Conservation (phyloP, 768 basidiomycete species). For the Suillus fuscotomentosus region DNA sequence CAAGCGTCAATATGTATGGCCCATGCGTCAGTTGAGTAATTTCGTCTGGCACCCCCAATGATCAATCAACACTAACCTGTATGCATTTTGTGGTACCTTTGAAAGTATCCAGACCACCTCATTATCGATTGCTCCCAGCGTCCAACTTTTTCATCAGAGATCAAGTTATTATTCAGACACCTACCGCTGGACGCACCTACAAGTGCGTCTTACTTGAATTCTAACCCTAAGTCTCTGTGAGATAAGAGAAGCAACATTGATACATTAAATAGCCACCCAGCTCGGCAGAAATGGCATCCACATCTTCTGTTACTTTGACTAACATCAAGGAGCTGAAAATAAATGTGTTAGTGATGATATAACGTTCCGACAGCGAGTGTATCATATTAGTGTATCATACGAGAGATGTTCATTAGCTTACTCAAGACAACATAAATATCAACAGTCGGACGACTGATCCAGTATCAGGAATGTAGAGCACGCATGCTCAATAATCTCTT, state of each 20-base stretch:
- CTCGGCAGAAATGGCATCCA: background rate
- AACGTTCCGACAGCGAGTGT: background rate
- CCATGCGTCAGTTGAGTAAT: background rate
- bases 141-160: background rate
- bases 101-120: background rate
- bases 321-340: background rate
- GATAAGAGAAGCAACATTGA: background rate
- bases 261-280: background rate
- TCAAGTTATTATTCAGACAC: background rate
- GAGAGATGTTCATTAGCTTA: background rate
- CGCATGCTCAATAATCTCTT: background rate
- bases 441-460: background rate
- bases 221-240: background rate
- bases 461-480: background rate
- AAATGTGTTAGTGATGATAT: background rate
- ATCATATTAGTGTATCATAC: background rate
- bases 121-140: background rate
- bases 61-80: background rate
- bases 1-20: background rate
- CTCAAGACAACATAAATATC: background rate
- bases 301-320: background rate
- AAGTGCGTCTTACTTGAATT: background rate
- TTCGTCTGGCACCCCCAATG: background rate
- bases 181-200: background rate
- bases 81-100: background rate